These are phyloP conservation scores for Fusarium ramigenum DNA, from an alignment of 2,329 filamentous ascomycete species.

Conservation along the genomic window DNA sequence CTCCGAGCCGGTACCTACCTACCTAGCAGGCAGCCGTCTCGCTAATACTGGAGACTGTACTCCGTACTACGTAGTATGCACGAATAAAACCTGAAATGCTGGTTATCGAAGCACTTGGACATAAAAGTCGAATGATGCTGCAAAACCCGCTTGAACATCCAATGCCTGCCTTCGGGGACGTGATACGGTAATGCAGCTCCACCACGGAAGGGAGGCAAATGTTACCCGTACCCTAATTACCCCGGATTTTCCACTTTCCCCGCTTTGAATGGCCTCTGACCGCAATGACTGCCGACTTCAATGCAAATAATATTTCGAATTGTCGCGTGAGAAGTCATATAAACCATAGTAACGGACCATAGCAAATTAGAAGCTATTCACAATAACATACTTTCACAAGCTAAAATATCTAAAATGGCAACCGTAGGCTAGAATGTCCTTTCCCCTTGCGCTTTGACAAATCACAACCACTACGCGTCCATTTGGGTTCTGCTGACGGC, in stretches of 20 bases:
- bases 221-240: slow-evolving; percentile 39
- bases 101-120: slow-evolving; percentile 23
- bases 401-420: neutral
- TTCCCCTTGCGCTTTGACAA: slow-evolving; percentile 33
- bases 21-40: neutral
- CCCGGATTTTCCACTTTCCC: slow-evolving; percentile 42
- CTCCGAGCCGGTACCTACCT: neutral
- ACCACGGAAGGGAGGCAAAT: slow-evolving; percentile 32
- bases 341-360: neutral
- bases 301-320: neutral
- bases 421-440: neutral
- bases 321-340: slow-evolving; percentile 18
- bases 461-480: slow-evolving; percentile 28
- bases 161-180: slow-evolving; percentile 9
- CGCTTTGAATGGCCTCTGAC: slow-evolving; percentile 22
- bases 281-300: slow-evolving; percentile 33
- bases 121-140: slow-evolving; percentile 30
- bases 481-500: slow-evolving; percentile 32
- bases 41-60: neutral
- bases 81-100: neutral
- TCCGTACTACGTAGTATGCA: neutral
- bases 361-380: neutral
- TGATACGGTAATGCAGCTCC: slow-evolving; percentile 24
- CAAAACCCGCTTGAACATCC: slow-evolving; percentile 10
- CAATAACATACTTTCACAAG: neutral